Evolutionary conservation across 1,139 yeast species (phyloP), one percentile per base, ranked within the genome.

Genomic region (Trichomonascaceae sp.): DNA sequence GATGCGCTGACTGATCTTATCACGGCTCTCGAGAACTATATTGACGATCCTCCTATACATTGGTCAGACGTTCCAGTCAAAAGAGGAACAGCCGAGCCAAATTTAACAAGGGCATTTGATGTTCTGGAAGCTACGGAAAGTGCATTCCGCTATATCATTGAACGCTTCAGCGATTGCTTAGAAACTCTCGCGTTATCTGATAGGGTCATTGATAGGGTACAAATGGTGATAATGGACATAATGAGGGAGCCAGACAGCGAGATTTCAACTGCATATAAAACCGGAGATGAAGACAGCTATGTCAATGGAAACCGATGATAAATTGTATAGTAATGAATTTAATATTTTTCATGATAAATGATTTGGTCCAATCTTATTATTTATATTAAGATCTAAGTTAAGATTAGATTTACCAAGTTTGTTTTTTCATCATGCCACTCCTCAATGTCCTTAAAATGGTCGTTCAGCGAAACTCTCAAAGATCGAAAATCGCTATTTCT

Each of bases 401-500:
- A 3, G 41, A 36, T 36, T 10, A 10, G 38, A 5, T n/a, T 13
- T 13, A 15, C 5, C 17, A 36, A 13, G n/a, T 15, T 36, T 36
- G 17, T 15, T 3, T 32, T 36, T 15, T 8, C 10, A 19, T 15
- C 15, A 36, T 13, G 41, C 41, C n/a, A 15, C 15, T 36, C n/a
- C n/a, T 69, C 85, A 10, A 78, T 74, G 47, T 13, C 41, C 6
- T 2, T 36, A 15, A 86, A 85, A 1, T 93, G 99, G 99, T 63
- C 71, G 0, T 76, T 78, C n/a, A 85, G 96, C 0, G 93, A 87
- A 0, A 86, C 95, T 0, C 77, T 91, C 1, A 70, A 77, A 1
- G 99, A 93, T 67, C 73, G 98, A 54, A 90, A 87, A 20, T 89
- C 97, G 0, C 84, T 89, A 1, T 93, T 93, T 62, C 78, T 90